These are phyloP conservation scores for Euphorbia celastroides DNA, from an alignment of 441 rosid species.

Conservation along the genomic window DNA sequence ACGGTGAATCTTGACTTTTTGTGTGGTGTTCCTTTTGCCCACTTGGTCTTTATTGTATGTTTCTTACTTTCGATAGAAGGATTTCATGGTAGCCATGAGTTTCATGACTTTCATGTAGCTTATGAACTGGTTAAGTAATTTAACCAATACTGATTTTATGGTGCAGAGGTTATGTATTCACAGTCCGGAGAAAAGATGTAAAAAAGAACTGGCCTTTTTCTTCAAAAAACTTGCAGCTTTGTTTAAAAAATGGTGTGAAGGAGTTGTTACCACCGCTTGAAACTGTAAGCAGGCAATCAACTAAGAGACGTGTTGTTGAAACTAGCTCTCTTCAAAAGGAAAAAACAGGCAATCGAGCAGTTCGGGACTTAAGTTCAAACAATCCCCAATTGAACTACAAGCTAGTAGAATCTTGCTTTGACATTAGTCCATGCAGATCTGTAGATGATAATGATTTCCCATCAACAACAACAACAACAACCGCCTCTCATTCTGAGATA, in stretches of 20 bases:
- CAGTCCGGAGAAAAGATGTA: slow-evolving; percentile 66
- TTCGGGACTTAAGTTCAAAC: slow-evolving; percentile 22
- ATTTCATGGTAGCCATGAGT: slow-evolving; percentile 1
- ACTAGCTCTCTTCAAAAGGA: slow-evolving; percentile 26
- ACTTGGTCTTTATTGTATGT: slow-evolving; percentile 18
- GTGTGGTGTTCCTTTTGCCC: slow-evolving; percentile 18
- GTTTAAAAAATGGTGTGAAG: slow-evolving; percentile 76
- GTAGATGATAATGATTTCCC: slow-evolving; percentile 58
- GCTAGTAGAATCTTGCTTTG: slow-evolving; percentile 29
- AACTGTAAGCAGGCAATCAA: slow-evolving; percentile 38
- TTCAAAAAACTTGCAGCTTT: slow-evolving; percentile 57
- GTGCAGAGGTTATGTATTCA: slow-evolving; percentile 87
- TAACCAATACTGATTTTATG: slow-evolving; percentile 10
- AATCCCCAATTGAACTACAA: slow-evolving; percentile 27
- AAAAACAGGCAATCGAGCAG: slow-evolving; percentile 23
- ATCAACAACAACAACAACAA: slow-evolving; percentile 41
- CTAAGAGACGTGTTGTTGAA: slow-evolving; percentile 32
- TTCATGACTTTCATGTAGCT: slow-evolving; percentile 1
- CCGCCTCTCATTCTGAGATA: slow-evolving; percentile 44
- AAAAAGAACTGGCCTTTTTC: slow-evolving; percentile 96
- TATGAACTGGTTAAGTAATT: neutral
- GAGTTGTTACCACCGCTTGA: slow-evolving; percentile 74
- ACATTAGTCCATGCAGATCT: slow-evolving; percentile 42
- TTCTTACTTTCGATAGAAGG: slow-evolving; percentile 13
- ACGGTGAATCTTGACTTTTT: slow-evolving; percentile 24